Conservation (phyloP, 805 yeast species). For the Geotrichum ghanense region DNA sequence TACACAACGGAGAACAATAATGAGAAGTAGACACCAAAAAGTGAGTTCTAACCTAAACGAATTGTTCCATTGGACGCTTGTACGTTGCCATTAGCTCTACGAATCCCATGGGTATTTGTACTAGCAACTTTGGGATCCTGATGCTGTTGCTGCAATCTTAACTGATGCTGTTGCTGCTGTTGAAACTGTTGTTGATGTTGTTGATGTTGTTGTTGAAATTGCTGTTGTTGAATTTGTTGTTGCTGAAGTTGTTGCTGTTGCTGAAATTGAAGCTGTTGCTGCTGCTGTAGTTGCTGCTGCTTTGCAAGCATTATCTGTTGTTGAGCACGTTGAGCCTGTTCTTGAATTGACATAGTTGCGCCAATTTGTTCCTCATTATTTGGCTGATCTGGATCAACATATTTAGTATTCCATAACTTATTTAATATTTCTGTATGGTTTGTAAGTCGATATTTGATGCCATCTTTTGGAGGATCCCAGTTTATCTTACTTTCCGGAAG, state of each 20-base stretch:
- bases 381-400: conserved; percentile 11
- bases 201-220: not conserved
- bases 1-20: not conserved
- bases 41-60: not conserved
- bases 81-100: not conserved
- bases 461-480: conserved; percentile 9
- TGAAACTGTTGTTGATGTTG: not conserved
- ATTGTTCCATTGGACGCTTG: not conserved
- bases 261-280: not conserved
- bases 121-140: not conserved
- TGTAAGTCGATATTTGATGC: conserved; percentile 10
- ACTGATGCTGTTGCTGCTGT: not conserved
- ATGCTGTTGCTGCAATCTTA: not conserved
- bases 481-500: not conserved
- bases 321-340: conserved; percentile 14
- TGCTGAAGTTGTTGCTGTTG: not conserved
- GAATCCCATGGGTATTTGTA: not conserved
- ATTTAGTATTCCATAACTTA: conserved; percentile 18
- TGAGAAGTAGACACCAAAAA: not conserved
- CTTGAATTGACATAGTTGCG: conserved; percentile 8
- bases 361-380: conserved; percentile 1
- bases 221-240: not conserved
- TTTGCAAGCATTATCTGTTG: conserved; percentile 12
- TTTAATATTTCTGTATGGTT: conserved; percentile 14
- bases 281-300: conserved; percentile 6